Evolutionary conservation across 164 flowering plant genomes (phyloP).

Genomic region (Dillenia suffruticosa): DNA sequence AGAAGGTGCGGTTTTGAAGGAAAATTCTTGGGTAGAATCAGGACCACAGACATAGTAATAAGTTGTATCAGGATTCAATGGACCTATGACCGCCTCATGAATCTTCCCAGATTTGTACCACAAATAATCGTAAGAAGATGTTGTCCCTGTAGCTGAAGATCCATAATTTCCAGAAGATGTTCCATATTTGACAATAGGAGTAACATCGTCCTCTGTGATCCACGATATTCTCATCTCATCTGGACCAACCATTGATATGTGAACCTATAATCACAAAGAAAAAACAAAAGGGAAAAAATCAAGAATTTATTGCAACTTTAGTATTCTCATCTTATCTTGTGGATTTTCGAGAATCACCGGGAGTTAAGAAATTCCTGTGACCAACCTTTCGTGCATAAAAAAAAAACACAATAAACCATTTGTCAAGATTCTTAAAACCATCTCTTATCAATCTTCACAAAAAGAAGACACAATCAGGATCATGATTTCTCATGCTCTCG

Average conservation of each 20-base stretch:
- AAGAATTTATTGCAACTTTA: neutral
- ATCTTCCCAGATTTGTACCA: conserved; percentile 53
- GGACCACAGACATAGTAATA: conserved; percentile 53
- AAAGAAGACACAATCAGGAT: too few relatives aligned
- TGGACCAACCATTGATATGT: conserved; percentile 58
- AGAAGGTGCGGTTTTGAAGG: conserved; percentile 65
- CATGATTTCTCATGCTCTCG: too few relatives aligned
- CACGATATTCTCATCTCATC: conserved; percentile 79
- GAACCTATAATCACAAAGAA: conserved; percentile 44
- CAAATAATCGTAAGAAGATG: conserved; percentile 32
- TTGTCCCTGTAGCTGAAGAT: conserved; percentile 34
- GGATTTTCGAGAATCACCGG: too few relatives aligned
- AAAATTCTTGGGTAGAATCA: conserved; percentile 22
- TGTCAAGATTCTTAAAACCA: too few relatives aligned
- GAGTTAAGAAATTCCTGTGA: too few relatives aligned
- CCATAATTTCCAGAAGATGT: conserved; percentile 29
- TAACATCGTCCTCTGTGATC: conserved; percentile 40
- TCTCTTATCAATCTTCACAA: too few relatives aligned
- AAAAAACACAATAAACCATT: too few relatives aligned
- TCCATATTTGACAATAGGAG: conserved; percentile 50
- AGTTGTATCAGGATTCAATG: conserved; percentile 36
- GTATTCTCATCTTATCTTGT: too few relatives aligned
- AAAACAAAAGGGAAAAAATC: neutral
- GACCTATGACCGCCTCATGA: conserved; percentile 58
- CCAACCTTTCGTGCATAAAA: too few relatives aligned